Conservation (phyloP, 352 stramenopile genomes). For the Pythium dissimile region DNA sequence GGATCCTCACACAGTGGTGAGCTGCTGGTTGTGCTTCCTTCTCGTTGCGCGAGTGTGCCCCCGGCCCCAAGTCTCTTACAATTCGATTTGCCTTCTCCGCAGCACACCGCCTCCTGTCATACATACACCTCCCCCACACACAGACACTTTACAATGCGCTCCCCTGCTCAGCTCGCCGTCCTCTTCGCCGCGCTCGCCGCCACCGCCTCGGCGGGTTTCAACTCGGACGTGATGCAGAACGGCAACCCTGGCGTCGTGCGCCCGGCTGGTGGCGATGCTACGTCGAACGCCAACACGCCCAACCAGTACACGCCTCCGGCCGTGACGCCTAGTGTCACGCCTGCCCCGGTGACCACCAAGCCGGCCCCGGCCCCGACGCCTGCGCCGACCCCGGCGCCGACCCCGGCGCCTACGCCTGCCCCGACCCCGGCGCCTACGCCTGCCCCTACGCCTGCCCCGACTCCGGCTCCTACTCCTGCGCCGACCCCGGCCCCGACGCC, state of each 20-base stretch:
- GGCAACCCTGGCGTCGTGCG: conserved; percentile 9
- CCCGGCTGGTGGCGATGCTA: neutral
- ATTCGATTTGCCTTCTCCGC: conserved; percentile 29
- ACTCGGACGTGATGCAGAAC: conserved; percentile 17
- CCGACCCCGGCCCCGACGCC: neutral
- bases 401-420: neutral
- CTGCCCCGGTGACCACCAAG: neutral
- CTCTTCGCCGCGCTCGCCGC: conserved; percentile 10
- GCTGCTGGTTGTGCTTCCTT: too few relatives aligned
- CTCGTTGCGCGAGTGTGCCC: neutral
- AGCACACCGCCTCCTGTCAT: conserved; percentile 6
- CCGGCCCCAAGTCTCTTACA: conserved; percentile 24
- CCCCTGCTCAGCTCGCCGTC: conserved; percentile 18
- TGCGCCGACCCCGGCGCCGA: conserved; percentile 2
- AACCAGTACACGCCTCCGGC: conserved; percentile 8
- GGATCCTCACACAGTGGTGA: too few relatives aligned
- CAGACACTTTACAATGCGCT: conserved; percentile 14
- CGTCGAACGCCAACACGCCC: conserved; percentile 5
- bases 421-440: neutral
- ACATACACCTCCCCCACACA: neutral
- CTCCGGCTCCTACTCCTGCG: neutral
- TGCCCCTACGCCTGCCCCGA: neutral
- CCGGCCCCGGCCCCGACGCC: neutral
- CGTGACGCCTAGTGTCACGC: conserved; percentile 5
- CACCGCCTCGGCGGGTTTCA: conserved; percentile 10